Evolutionary conservation across 208 protist genomes (phyloP), one percentile per base, ranked within the genome.

Genomic region (Spongospora subterranea): DNA sequence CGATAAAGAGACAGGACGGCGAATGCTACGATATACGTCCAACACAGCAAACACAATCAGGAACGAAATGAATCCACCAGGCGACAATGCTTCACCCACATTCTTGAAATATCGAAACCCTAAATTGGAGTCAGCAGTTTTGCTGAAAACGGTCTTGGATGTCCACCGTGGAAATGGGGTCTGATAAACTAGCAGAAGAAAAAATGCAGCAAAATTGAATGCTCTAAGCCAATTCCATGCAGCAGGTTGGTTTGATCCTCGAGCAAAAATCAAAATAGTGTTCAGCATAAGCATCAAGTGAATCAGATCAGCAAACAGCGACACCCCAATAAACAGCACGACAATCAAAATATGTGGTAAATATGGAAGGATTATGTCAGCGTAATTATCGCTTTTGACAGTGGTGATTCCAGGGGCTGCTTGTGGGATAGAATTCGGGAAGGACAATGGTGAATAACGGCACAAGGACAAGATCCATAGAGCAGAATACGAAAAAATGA

Each of bases 101-200:
- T 24, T 82, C 6, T 82, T n/a, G 71, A 82, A 39, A 82, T 43
- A n/a, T 6, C 40, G 71, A 20, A 82, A 35, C 11, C 71, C 71
- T 35, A 82, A 43, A 35, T 82, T n/a, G 71, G 6, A 39, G 35
- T 82, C 71, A 82, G n/a, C 50, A 29, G 50, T 29, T 6, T 60
- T 24, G 6, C 13, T 29, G 24, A 60, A 24, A 6, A 60, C 13
- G 24, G 50, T 24, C n/a, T n/a, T 65, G 35, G 71, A 39, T 6
- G 11, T 6, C 6, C n/a, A 6, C n/a, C 71, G 17, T 40, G 71
- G 71, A 6, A 6, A 43, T 35, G 71, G 71, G 40, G 11, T 40
- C 71, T 82, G 71, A 82, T 45, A 82, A 40, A 6, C 71, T 13
- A 82, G n/a, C 71, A 82, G n/a, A 35, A 82, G 71, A 6, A 43